Conservation (phyloP, 208 protist species). For the Trypanosoma rangeli region DNA sequence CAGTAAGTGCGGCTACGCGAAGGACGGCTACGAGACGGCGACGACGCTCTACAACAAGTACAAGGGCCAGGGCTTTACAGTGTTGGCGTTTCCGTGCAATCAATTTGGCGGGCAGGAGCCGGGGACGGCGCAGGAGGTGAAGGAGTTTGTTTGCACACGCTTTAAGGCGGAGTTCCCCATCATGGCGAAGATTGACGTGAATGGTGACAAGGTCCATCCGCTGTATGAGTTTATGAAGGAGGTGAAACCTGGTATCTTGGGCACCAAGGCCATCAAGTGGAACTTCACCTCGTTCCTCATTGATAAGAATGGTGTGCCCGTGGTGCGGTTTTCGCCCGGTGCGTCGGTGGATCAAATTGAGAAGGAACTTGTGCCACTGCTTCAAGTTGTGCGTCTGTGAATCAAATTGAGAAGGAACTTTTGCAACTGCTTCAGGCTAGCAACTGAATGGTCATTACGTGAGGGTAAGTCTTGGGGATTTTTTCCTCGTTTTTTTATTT, state of each 20-base stretch:
- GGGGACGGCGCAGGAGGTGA: constrained; percentile 38
- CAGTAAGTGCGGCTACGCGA: constrained; percentile 89
- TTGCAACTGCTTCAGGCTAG: constrained; percentile 30
- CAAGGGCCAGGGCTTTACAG: constrained; percentile 78
- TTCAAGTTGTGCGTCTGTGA: constrained; percentile 22
- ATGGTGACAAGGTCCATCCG: constrained; percentile 76
- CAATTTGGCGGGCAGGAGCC: constrained; percentile 77
- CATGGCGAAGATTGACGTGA: constrained; percentile 82
- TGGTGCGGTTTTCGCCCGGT: constrained; percentile 71
- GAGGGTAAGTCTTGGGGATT: background rate
- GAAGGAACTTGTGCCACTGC: constrained; percentile 59
- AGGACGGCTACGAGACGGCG: constrained; percentile 77
- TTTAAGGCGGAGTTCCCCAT: constrained; percentile 47
- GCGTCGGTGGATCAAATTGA: constrained; percentile 50
- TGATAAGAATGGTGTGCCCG: constrained; percentile 64
- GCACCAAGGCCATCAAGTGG: constrained; percentile 86
- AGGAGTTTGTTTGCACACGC: constrained; percentile 38
- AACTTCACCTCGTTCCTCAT: constrained; percentile 95
- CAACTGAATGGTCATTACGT: too few relatives aligned
- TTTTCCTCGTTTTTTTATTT: constrained; percentile 27
- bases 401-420: constrained; percentile 67
- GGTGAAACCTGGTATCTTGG: constrained; percentile 57
- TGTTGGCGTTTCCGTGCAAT: constrained; percentile 93
- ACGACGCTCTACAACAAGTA: constrained; percentile 87
- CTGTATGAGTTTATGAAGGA: constrained; percentile 86